Conservation (phyloP, 2,329 filamentous ascomycete species). For the Colletotrichum australisinense region DNA sequence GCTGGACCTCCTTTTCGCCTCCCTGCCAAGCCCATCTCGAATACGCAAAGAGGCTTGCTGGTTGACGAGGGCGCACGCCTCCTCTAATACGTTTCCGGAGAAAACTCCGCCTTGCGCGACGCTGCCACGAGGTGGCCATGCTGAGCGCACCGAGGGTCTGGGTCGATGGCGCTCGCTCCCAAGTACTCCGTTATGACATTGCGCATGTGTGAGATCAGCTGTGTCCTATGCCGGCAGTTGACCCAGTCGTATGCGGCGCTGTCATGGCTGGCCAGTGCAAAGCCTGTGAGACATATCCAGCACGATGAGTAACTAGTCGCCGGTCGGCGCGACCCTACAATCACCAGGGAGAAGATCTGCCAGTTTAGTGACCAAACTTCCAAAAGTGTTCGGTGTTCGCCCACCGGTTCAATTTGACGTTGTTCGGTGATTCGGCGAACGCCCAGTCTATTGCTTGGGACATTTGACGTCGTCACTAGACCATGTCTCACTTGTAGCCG, state of each 20-base stretch:
- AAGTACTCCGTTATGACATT: neutral
- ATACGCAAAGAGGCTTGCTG: constrained; percentile 19
- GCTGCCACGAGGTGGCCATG: constrained; percentile 34
- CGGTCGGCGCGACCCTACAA: neutral
- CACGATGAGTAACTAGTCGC: too few species aligned
- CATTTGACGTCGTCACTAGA: neutral
- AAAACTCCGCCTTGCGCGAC: neutral
- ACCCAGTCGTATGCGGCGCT: neutral
- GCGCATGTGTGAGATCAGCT: constrained; percentile 1
- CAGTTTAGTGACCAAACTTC: neutral
- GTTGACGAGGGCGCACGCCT: neutral
- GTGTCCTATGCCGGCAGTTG: constrained; percentile 6
- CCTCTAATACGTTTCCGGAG: constrained; percentile 20
- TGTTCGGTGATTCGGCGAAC: neutral
- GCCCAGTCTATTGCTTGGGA: neutral
- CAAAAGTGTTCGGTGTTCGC: neutral
- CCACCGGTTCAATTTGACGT: neutral
- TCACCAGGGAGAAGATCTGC: constrained; percentile 18
- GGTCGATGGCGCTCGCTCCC: neutral
- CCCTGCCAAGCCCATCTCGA: neutral
- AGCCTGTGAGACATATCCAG: neutral
- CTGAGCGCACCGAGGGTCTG: constrained; percentile 14
- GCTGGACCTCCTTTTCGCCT: neutral
- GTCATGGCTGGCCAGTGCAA: neutral
- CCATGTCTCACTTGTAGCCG: neutral